A percentile compares a stretch with the other conserved stretches of the same genome.
phyloP scores from a whole-genome alignment of 2,329 filamentous ascomycete genomes.

The Calonectria honghensis region DNA sequence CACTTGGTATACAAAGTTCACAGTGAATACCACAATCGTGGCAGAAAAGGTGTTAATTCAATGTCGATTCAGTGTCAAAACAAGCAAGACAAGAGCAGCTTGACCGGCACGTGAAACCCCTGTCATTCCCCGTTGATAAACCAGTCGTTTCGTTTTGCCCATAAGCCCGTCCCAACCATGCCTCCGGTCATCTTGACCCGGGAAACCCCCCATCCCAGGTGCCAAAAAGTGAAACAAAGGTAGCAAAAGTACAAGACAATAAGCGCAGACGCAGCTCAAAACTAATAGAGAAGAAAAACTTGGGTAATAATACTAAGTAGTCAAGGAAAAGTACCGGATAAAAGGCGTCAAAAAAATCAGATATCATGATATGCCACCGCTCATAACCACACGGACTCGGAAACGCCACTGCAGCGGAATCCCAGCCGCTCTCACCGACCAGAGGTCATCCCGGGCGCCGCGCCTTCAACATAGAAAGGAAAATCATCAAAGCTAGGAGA shows the following conservation, averaged over 20 bases:
- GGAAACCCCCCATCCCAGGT: slow-evolving; percentile 10
- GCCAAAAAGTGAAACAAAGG: slow-evolving; percentile 20
- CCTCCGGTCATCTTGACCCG: slow-evolving; percentile 27
- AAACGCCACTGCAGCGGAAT: slow-evolving; percentile 54
- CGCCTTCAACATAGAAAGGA: slow-evolving; percentile 50
- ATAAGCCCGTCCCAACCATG: slow-evolving; percentile 26
- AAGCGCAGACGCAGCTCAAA: slow-evolving; percentile 13
- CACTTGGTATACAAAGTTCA: neutral
- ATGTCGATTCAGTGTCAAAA: slow-evolving; percentile 46
- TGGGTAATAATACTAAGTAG: slow-evolving; percentile 7
- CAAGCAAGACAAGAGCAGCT: slow-evolving; percentile 47
- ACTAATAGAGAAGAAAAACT: slow-evolving; percentile 14
- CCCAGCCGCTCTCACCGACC: slow-evolving; percentile 64
- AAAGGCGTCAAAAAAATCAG: slow-evolving; percentile 20
- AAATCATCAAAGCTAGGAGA: slow-evolving; percentile 41
- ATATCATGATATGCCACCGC: slow-evolving; percentile 36
- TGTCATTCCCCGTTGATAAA: slow-evolving; percentile 38
- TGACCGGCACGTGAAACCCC: slow-evolving; percentile 37
- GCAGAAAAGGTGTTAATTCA: slow-evolving; percentile 41
- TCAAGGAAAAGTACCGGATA: slow-evolving; percentile 31
- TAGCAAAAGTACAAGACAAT: slow-evolving; percentile 32
- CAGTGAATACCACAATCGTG: neutral
- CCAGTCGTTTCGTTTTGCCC: slow-evolving; percentile 34
- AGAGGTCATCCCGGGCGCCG: slow-evolving; percentile 57
- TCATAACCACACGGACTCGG: slow-evolving; percentile 39